Base-by-base conservation (phyloP, 768 basidiomycete species). In the Kwoniella pini region DNA sequence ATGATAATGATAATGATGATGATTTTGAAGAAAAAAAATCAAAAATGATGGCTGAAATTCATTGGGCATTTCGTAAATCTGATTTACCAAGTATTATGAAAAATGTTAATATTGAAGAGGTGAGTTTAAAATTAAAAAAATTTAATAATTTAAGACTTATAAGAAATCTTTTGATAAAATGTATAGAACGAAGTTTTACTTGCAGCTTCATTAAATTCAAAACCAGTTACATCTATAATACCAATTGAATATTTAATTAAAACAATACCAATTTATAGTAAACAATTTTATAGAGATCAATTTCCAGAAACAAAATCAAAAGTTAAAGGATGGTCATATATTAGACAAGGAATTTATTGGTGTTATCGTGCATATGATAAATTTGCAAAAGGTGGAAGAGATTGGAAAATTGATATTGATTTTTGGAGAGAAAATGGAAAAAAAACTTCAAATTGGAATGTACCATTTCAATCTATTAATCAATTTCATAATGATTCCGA, bases 1-100 rank as follows among this genome's bases (percentile, higher is more conserved):
- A 33, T 15, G 43, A 31, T 15, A 30, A 28, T 4, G 70, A 63
- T 1, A 65, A 69, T 15, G 62, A 70, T 22, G 63, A 63, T 24
- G 65, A 60, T 21, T 51, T 57, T 0, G 69, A 71, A 43, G 66
- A 65, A 4, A 49, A 59, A 4, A 64, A 51, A 39, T 54, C 45
- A 19, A 62, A 58, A 51, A 76, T 68, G 74, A 74, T 73, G 74
- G 72, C 68, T 2, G 70, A 74, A 52, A 64, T 78, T 15, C 71
- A 76, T 56, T 78, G 77, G 77, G 74, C 68, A 56, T 78, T 76
- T 52, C 55, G 77, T 12, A 65, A 69, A 56, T 39, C 64, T 39
- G 77, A 78, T 57, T 55, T 78, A 24, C 77, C 77, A 2, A 63
- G 73, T 6, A 63, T 76, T 12, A 78, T 76, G 75, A 71, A 74